These are phyloP conservation scores for Fusarium citri DNA, from an alignment of 2,329 filamentous ascomycete species.

Conservation along the genomic window DNA sequence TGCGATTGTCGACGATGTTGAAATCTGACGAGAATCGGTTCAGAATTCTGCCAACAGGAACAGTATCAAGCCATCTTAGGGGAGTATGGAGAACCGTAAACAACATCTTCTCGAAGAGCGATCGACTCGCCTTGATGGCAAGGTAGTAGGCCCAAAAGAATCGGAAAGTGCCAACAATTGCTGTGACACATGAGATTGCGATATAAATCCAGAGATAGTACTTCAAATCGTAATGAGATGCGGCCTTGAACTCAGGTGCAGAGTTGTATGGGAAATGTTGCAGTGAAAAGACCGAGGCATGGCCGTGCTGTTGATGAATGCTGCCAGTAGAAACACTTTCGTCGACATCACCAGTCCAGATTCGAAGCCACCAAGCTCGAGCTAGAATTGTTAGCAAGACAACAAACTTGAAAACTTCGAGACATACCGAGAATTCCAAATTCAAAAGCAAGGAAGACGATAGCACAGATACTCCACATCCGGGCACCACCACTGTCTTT, in stretches of 20 bases:
- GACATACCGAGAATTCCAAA: constrained; percentile 63
- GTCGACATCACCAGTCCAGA: constrained; percentile 65
- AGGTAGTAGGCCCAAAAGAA: constrained; percentile 73
- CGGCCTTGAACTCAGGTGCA: constrained; percentile 47
- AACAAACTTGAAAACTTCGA: neutral
- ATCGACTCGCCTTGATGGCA: constrained; percentile 75
- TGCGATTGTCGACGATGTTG: constrained; percentile 74
- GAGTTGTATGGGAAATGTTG: constrained; percentile 60
- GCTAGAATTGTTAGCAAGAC: constrained; percentile 46
- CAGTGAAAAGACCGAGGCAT: constrained; percentile 58
- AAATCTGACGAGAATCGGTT: constrained; percentile 86
- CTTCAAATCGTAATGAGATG: constrained; percentile 56
- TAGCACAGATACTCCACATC: constrained; percentile 68
- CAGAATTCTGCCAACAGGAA: constrained; percentile 79
- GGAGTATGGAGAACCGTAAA: constrained; percentile 76
- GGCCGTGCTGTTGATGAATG: constrained; percentile 51
- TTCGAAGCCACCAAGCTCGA: constrained; percentile 72
- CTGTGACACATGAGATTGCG: constrained; percentile 71
- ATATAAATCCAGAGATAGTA: constrained; percentile 81
- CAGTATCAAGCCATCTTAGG: constrained; percentile 83
- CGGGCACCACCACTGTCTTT: constrained; percentile 71
- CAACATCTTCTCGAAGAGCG: constrained; percentile 74
- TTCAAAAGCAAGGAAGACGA: constrained; percentile 67
- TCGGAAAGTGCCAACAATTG: constrained; percentile 69
- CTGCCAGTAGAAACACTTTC: constrained; percentile 38